These are phyloP conservation scores for Mycena latifolia DNA, from an alignment of 768 basidiomycete species.

Conservation along the genomic window DNA sequence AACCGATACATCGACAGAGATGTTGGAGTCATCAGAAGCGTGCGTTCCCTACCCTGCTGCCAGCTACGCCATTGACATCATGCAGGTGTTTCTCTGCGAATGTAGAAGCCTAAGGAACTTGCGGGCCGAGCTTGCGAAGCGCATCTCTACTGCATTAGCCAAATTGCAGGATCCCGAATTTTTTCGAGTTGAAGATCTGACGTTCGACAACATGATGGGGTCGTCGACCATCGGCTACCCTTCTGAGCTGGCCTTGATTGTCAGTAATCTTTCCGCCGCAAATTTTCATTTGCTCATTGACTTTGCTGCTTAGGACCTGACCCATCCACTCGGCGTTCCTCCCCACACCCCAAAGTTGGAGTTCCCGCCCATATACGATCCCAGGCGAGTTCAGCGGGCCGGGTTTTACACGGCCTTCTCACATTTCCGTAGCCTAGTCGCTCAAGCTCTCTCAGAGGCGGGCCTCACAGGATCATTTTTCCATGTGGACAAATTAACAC, in stretches of 20 bases:
- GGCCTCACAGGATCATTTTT: constrained; percentile 10
- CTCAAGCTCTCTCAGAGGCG: constrained; percentile 17
- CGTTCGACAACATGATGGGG: not conserved
- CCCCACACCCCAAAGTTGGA: constrained; percentile 5
- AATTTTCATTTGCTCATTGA: not conserved
- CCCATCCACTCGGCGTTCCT: constrained; percentile 9
- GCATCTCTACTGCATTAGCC: constrained; percentile 5
- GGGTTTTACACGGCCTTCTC: not conserved
- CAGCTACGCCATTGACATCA: not conserved
- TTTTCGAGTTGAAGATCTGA: constrained; percentile 14
- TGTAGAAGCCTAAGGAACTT: not conserved
- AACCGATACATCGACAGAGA: not conserved
- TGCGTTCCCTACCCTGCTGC: not conserved
- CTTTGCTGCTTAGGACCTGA: constrained; percentile 3
- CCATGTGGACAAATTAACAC: not conserved
- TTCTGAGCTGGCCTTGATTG: constrained; percentile 13
- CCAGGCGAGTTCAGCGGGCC: constrained; percentile 2
- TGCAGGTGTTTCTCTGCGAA: constrained; percentile 6
- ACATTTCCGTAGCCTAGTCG: constrained; percentile 15
- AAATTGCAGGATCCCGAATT: constrained; percentile 19
- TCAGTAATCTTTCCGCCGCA: not conserved
- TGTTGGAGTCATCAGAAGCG: not conserved
- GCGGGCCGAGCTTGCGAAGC: not conserved
- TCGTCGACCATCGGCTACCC: not conserved
- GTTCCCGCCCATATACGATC: constrained; percentile 16